phyloP scores from a whole-genome alignment of 108 stramenopile genomes.

The Tribonema minus region DNA sequence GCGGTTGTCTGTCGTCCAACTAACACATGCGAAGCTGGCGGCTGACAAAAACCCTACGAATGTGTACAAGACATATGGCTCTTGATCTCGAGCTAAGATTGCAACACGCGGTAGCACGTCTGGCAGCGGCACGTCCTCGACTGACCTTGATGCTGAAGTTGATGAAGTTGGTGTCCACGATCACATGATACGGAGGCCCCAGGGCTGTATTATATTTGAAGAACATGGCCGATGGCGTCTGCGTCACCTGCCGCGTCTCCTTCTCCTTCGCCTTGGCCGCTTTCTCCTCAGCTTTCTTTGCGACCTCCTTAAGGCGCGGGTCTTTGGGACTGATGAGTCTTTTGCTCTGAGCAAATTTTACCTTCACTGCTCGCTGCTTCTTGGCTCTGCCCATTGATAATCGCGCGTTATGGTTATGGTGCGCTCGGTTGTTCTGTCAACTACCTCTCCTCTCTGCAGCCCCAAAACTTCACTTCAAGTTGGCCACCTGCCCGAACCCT shows the following conservation, averaged over 20 bases:
- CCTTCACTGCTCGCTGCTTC: slow-evolving; percentile 8
- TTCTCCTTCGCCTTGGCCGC: slow-evolving; percentile 19
- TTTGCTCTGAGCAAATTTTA: slow-evolving; percentile 23
- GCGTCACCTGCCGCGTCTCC: slow-evolving; percentile 27
- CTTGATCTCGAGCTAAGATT: neutral
- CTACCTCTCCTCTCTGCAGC: no score
- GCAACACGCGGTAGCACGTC: neutral
- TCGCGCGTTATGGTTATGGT: no score
- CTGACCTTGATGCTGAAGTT: slow-evolving; percentile 83
- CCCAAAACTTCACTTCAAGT: no score
- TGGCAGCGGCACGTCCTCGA: no score
- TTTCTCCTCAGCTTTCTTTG: slow-evolving; percentile 8
- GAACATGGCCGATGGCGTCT: slow-evolving; percentile 75
- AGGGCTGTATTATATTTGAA: slow-evolving; percentile 95
- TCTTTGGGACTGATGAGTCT: slow-evolving; percentile 32
- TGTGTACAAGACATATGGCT: neutral
- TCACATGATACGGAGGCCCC: slow-evolving; percentile 94
- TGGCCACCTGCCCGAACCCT: no score
- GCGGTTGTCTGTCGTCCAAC: no score
- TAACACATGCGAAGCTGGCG: no score
- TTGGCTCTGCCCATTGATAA: slow-evolving; percentile 40
- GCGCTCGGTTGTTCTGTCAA: no score
- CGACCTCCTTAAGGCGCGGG: slow-evolving; percentile 14
- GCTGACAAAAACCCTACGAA: no score
- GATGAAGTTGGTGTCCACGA: slow-evolving; percentile 99